Evolutionary conservation across 768 basidiomycete species (phyloP).

Genomic region (Podaxis sp.): DNA sequence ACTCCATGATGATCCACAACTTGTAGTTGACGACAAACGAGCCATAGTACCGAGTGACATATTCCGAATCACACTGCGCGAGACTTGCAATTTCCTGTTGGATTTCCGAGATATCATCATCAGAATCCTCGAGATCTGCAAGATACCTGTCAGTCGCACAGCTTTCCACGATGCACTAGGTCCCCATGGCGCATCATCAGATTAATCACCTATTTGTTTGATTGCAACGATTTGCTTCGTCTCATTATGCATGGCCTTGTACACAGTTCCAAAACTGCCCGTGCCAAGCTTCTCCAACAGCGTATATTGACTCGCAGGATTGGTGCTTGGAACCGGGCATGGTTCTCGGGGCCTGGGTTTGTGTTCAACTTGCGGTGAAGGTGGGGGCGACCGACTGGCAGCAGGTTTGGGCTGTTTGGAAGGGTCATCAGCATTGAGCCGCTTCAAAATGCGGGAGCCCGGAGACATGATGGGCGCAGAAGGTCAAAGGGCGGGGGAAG

Average conservation of each 20-base stretch:
- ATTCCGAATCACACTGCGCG: slow-evolving; percentile 93
- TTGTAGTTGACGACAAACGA: slow-evolving; percentile 97
- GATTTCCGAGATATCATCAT: slow-evolving; percentile 98
- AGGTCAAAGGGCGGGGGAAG: slow-evolving; percentile 8
- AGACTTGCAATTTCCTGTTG: slow-evolving; percentile 98
- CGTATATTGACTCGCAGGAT: slow-evolving; percentile 88
- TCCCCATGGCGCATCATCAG: background rate
- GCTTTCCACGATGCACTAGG: background rate
- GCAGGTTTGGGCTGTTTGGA: slow-evolving; percentile 33
- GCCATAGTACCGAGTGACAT: slow-evolving; percentile 94
- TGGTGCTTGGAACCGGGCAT: slow-evolving; percentile 66
- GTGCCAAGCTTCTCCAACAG: slow-evolving; percentile 95
- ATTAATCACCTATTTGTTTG: slow-evolving; percentile 89
- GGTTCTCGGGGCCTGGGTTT: slow-evolving; percentile 47
- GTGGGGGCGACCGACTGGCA: slow-evolving; percentile 42
- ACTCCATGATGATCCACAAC: slow-evolving; percentile 99
- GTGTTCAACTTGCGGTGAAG: slow-evolving; percentile 42
- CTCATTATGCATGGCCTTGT: slow-evolving; percentile 95
- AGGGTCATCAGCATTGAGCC: slow-evolving; percentile 9
- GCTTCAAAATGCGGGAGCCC: slow-evolving; percentile 14
- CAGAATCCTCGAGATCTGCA: slow-evolving; percentile 92
- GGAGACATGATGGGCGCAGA: slow-evolving; percentile 12
- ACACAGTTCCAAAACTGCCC: slow-evolving; percentile 94
- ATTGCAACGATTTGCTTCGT: slow-evolving; percentile 95
- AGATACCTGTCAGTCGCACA: slow-evolving; percentile 7